Evolutionary conservation across 306 rosid genomes (phyloP), one percentile per base, ranked within the genome.

Genomic region (apple (Malus domestica)): DNA sequence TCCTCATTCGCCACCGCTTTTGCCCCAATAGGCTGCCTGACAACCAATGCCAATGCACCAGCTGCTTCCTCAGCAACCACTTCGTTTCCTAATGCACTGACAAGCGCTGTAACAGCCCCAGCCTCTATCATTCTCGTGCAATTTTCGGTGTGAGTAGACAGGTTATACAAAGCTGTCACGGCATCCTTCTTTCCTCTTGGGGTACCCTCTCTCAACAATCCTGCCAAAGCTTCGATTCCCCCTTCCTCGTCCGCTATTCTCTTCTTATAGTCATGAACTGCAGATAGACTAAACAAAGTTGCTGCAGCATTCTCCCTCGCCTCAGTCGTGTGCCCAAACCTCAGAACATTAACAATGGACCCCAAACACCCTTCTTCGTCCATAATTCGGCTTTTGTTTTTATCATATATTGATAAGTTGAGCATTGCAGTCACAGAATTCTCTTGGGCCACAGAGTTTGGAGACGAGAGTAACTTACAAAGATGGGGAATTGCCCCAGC

Each of bases 251-350:
- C 91, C 13, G 96, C 97, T 57, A 94, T 94, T 84, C 86, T 87
- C 89, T 90, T 94, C 89, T 94, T 94, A 70, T 89, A 88, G 67
- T 84, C 95, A 66, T 94, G 98, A 25, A 94, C 98, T 0, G 98
- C 93, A 4, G 98, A 94, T 67, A 94, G 89, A 82, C 98, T 94
- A 82, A 94, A 94, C 86, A 94, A 84, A 6, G 98, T 94, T 2
- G 98, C 98, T 8, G 98, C 98, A 6, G 98, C 96, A 59, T 94
- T 94, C 76, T 94, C 98, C 89, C 93, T 87, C 27, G 95, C 96
- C 72, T 94, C 98, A 32, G 92, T 94, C 22, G 95, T 92, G 77
- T 84, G 97, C 12, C 98, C 98, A 23, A 81, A 89, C 82, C 89
- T 84, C 82, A 94, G 79, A 19, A 94, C 98, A 66, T 89, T 69